Conservation (phyloP, 177 flowering plant genomes). For the Vitis hybrid region DNA sequence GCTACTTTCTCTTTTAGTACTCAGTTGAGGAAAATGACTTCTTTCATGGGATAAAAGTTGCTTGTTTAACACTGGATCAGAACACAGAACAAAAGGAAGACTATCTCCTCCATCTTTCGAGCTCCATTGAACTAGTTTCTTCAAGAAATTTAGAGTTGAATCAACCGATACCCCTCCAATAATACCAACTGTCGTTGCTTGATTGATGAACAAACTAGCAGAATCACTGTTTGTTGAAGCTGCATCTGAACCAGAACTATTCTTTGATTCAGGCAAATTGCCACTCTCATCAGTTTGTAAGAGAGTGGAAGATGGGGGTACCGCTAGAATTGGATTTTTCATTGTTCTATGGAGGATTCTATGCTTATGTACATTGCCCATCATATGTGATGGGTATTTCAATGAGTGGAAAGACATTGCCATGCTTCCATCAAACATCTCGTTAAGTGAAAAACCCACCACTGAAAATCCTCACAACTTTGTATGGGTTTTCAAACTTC, state of each 20-base stretch:
- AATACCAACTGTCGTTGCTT: constrained; percentile 59
- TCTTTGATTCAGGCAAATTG: constrained; percentile 31
- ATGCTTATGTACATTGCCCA: constrained; percentile 26
- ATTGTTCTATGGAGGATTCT: constrained; percentile 22
- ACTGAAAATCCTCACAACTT: background rate
- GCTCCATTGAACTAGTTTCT: constrained; percentile 55
- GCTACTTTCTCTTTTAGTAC: constrained; percentile 11
- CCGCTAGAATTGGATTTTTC: constrained; percentile 26
- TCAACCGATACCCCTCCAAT: constrained; percentile 69
- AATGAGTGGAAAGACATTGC: constrained; percentile 39
- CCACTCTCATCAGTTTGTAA: constrained; percentile 49
- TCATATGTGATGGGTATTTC: constrained; percentile 33
- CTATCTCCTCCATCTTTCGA: constrained; percentile 40
- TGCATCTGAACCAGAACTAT: constrained; percentile 16
- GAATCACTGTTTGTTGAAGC: constrained; percentile 12
- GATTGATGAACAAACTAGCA: constrained; percentile 28
- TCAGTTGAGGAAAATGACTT: constrained; percentile 11
- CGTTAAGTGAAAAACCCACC: constrained; percentile 6
- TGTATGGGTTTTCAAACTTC: background rate
- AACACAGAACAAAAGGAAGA: constrained; percentile 66
- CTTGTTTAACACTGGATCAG: constrained; percentile 59
- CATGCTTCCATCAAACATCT: constrained; percentile 40
- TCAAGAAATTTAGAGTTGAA: constrained; percentile 58
- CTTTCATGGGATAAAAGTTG: constrained; percentile 43
- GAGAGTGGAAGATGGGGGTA: constrained; percentile 41